These are phyloP conservation scores for Irpex sp. DNA, from an alignment of 1,284 basidiomycete species.

Conservation along the genomic window DNA sequence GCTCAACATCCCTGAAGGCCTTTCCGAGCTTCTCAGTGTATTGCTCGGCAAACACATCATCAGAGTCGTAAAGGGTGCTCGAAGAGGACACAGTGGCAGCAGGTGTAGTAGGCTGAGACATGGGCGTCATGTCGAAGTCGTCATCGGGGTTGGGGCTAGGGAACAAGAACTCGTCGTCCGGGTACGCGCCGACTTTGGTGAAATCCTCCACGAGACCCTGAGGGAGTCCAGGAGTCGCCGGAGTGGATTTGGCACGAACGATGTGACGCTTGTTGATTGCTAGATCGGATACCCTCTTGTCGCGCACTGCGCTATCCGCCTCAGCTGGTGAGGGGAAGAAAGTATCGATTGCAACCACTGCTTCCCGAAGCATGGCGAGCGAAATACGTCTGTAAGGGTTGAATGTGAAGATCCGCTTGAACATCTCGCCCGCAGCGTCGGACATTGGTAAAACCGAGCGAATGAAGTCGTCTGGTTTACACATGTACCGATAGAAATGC, in stretches of 20 bases:
- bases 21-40: background rate
- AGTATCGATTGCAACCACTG: conserved; percentile 64
- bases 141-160: conserved; percentile 19
- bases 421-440: conserved; percentile 56
- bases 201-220: conserved; percentile 2
- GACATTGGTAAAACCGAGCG: conserved; percentile 82
- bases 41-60: background rate
- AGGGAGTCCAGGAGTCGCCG: conserved; percentile 1
- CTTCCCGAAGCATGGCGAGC: conserved; percentile 69
- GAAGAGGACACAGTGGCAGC: background rate
- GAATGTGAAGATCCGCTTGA: conserved; percentile 66
- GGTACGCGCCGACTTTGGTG: conserved; percentile 12
- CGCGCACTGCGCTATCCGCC: conserved; percentile 32
- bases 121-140: background rate
- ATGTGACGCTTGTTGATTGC: conserved; percentile 7
- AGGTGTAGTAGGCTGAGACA: background rate
- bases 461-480: conserved; percentile 69
- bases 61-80: conserved; percentile 1
- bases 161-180: conserved; percentile 21
- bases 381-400: conserved; percentile 64
- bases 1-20: background rate
- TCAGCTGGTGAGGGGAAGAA: conserved; percentile 76
- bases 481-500: conserved; percentile 76
- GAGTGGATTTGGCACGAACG: background rate
- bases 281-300: background rate